Base-by-base conservation (phyloP, 129 eudicot species). In the Centella asiatica region DNA sequence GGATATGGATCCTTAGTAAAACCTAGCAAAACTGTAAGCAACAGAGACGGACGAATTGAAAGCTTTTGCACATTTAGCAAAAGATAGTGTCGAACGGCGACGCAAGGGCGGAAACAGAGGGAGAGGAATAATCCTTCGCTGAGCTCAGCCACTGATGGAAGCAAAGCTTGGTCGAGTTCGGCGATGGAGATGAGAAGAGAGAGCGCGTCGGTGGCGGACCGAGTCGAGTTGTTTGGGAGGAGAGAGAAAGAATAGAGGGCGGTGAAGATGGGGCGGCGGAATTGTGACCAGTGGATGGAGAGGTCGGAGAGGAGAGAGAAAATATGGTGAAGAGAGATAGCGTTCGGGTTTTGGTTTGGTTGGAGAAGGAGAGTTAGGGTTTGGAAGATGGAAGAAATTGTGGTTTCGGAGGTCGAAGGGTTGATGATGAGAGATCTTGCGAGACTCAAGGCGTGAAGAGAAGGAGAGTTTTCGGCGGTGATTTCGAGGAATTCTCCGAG, bases 1-100 rank as follows among this genome's bases (percentile, higher is more conserved):
- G 97, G 94, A 77, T 72, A 86, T 25, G 94, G 97, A 31, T 90
- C 97, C 81, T 77, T 79, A 22, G 83, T 77, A 60, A 90, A 81
- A 68, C 95, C 97, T 32, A 87, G 64, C 23, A 86, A 59, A 26
- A 90, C 78, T 18, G 95, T 70, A 47, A 90, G 63, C 74, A 90
- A 61, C 51, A 86, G 44, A 34, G 88, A 71, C n/a, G 97, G 89
- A 32, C 89, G 72, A 67, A 86, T 60, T 2, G 47, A 36, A 50
- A 78, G 77, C 52, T 46, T 69, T 60, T 56, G 63, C 36, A 69
- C 86, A 62, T 83, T 75, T 44, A 48, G 20, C 54, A 90, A 45
- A 75, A 80, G 47, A 81, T 81, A 70, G 14, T 71, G 70, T 65
- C 97, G 72, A 12, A 67, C 73, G 3, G 83, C 20, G 31, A 84